Evolutionary conservation across 1,139 yeast species (phyloP).

Genomic region (Debaryomyces coudertii): DNA sequence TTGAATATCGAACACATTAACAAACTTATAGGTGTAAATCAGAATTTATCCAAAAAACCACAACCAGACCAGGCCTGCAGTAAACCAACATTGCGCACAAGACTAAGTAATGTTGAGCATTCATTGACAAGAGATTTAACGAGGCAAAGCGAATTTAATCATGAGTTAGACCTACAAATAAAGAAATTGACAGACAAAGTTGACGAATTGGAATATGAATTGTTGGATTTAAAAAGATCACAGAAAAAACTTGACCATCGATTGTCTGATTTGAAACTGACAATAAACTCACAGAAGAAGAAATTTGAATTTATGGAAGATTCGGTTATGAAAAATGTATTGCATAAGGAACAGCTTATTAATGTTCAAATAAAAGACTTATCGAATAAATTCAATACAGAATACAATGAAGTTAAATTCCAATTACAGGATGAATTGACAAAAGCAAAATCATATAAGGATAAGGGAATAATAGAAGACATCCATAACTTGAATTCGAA

Average conservation of each 20-base stretch:
- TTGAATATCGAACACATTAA: slow-evolving; percentile 14
- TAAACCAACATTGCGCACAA: slow-evolving; percentile 9
- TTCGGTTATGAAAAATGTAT: slow-evolving; percentile 31
- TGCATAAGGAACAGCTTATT: slow-evolving; percentile 30
- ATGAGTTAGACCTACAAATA: slow-evolving; percentile 21
- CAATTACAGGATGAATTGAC: slow-evolving; percentile 36
- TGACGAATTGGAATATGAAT: slow-evolving; percentile 27
- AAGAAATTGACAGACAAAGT: slow-evolving; percentile 20
- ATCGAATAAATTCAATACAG: slow-evolving; percentile 27
- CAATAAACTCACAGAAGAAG: slow-evolving; percentile 22
- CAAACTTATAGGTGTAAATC: slow-evolving; percentile 13
- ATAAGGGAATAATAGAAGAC: slow-evolving; percentile 23
- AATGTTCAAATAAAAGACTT: slow-evolving; percentile 28
- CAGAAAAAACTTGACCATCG: slow-evolving; percentile 26
- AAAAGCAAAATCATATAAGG: slow-evolving; percentile 30
- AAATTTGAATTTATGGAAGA: slow-evolving; percentile 32
- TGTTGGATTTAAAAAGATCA: slow-evolving; percentile 25
- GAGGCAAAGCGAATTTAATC: slow-evolving; percentile 10
- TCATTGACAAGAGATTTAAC: slow-evolving; percentile 11
- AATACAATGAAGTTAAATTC: slow-evolving; percentile 36
- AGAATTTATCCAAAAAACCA: slow-evolving; percentile 9
- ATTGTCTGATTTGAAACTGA: slow-evolving; percentile 22
- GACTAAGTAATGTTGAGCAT: slow-evolving; percentile 11
- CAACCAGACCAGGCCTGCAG: not conserved
- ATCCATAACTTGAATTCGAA: slow-evolving; percentile 21